phyloP scores from a whole-genome alignment of 176 grass and related monocot species.

The Cenchrus fungigraminus region DNA sequence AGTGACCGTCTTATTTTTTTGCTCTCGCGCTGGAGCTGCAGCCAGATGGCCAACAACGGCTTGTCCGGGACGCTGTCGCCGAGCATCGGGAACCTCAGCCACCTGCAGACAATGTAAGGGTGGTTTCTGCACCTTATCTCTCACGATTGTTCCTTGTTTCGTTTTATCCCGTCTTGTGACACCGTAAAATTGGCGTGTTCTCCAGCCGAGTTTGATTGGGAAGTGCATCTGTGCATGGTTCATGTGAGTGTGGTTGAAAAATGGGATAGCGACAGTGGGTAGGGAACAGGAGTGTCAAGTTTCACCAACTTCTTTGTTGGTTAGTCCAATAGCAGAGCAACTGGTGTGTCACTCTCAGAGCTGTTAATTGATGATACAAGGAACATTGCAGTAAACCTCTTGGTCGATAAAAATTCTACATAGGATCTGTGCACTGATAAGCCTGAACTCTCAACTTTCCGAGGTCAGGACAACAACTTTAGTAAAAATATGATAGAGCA shows the following conservation, averaged over 20 bases:
- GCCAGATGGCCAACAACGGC: slow-evolving; percentile 90
- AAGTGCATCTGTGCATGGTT: background rate
- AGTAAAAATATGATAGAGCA: slow-evolving; percentile 4
- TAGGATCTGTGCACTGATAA: background rate
- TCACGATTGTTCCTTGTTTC: slow-evolving; percentile 10
- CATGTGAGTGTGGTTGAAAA: background rate
- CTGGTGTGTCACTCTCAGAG: background rate
- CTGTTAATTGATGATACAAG: background rate
- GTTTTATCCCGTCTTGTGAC: background rate
- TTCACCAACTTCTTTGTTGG: background rate
- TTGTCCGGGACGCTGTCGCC: slow-evolving; percentile 76
- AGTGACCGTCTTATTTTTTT: background rate
- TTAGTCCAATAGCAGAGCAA: background rate
- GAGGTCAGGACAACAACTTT: slow-evolving; percentile 1
- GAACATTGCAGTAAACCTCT: background rate
- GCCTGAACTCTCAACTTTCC: background rate
- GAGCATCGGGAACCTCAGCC: slow-evolving; percentile 85
- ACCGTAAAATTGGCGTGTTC: background rate
- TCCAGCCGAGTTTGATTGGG: background rate
- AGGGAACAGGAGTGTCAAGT: background rate
- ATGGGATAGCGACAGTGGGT: background rate
- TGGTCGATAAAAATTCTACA: background rate
- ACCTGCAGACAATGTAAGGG: slow-evolving; percentile 84
- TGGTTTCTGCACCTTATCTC: background rate
- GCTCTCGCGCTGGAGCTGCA: slow-evolving; percentile 48